Evolutionary conservation across 257 asterid genomes (phyloP), one percentile per base, ranked within the genome.

Genomic region (Penstemon newberryi): DNA sequence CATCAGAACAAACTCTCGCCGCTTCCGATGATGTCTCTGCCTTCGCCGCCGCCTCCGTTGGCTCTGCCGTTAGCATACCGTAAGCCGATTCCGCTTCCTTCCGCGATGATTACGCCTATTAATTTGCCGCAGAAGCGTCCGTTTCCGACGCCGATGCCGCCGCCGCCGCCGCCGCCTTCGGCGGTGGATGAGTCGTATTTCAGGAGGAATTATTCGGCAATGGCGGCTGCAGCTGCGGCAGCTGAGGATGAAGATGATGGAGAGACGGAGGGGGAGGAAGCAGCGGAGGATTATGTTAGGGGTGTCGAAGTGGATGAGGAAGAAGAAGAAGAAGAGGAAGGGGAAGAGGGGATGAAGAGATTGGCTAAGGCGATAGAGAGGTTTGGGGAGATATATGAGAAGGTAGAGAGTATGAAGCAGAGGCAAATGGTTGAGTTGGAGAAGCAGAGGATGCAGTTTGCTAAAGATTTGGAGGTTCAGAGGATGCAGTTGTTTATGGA

Each of bases 391-490:
- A 81, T 79, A 49, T 92, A 84, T 19, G 94, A 89, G 86, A 86
- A 84, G 68, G 94, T 89, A 54, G 96, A 92, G 77, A 71, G 69
- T 60, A 80, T 83, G 90, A 92, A 89, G 67, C 92, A 84, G 87
- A 83, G 81, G 73, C 95, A 89, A 77, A 92, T 86, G 90, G 77
- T 89, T 75, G 96, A 89, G 75, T 72, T 91, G 80, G 98, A 91
- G 78, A 89, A 89, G 79, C 87, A 85, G 85, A 83, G 96, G 81
- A 87, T 91, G 90, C 88, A 85, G 75, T 82, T 91, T 75, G 82
- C 89, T 1, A 89, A 85, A 73, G 96, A 89, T 76, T 83, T 89
- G 84, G 98, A 91, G 82, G 92, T 89, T 60, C 95, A 89, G 82
- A 89, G 95, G 82, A 89, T 86, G 94, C 79, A 84, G 43, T 69